Conservation (phyloP, 2,329 filamentous ascomycete species). For the Chaetomium sp. region DNA sequence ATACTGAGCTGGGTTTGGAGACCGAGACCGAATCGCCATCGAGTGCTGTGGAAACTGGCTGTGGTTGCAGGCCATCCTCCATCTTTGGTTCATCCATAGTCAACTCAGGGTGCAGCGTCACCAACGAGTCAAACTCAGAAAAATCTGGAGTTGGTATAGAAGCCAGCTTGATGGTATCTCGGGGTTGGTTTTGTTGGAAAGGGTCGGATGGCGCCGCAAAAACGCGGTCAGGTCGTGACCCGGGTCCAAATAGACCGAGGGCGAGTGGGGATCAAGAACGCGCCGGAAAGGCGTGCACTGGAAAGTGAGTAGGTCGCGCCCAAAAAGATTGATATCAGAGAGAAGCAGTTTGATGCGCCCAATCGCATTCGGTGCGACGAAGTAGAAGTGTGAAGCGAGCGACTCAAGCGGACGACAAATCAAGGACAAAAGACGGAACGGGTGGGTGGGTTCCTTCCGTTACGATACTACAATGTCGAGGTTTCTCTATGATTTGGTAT, state of each 20-base stretch:
- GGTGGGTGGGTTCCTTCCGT: not conserved
- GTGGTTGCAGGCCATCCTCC: conserved; percentile 53
- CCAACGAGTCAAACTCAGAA: conserved; percentile 22
- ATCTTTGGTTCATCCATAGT: conserved; percentile 42
- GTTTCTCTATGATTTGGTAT: not conserved
- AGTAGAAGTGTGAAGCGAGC: conserved; percentile 17
- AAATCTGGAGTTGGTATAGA: conserved; percentile 30
- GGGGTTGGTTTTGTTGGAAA: not conserved
- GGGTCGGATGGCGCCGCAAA: not conserved
- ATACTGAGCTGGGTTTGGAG: conserved; percentile 54
- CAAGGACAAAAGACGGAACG: not conserved
- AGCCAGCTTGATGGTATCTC: conserved; percentile 37
- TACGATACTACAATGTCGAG: not conserved
- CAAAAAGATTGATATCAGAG: not conserved
- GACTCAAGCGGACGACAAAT: conserved; percentile 17
- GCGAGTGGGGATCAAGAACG: not conserved
- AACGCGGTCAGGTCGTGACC: conserved; percentile 3
- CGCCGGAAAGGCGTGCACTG: not conserved
- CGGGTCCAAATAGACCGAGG: not conserved
- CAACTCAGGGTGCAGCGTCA: conserved; percentile 34
- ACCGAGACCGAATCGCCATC: conserved; percentile 56
- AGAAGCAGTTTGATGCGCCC: not conserved
- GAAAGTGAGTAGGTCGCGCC: not conserved
- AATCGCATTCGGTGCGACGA: not conserved
- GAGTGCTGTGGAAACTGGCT: conserved; percentile 44